Percentiles rank a stretch among this genome's conserved stretches.
phyloP scores from a whole-genome alignment of 139 green algal species.

The Astrephomene gubernaculifera region DNA sequence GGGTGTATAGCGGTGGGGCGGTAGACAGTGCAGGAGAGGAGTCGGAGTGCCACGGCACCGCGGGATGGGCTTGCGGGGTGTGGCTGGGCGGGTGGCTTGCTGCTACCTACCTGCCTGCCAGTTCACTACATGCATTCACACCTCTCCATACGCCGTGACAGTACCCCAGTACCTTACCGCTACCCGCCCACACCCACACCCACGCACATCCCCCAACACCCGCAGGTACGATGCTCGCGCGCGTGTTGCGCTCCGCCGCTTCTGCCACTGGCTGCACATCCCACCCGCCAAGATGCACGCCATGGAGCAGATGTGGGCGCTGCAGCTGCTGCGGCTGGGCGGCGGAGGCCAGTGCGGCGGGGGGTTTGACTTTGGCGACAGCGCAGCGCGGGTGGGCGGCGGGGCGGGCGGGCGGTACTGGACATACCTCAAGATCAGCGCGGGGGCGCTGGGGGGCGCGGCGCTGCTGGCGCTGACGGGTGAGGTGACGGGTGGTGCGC shows the following conservation, averaged over 20 bases:
- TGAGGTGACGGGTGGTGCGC: neutral
- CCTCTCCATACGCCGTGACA: neutral
- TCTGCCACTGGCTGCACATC: slow-evolving; percentile 82
- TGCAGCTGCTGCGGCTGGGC: slow-evolving; percentile 54
- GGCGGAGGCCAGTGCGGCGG: neutral
- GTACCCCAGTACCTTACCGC: neutral
- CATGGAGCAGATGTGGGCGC: slow-evolving; percentile 63
- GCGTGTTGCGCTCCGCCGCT: slow-evolving; percentile 71
- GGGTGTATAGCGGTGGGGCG: neutral
- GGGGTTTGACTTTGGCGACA: neutral
- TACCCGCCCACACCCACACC: neutral
- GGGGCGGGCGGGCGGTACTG: slow-evolving; percentile 26
- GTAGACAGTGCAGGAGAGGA: neutral
- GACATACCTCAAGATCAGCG: slow-evolving; percentile 74
- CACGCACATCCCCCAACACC: slow-evolving; percentile 15
- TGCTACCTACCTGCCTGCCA: neutral
- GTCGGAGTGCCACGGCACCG: neutral
- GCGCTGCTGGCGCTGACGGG: slow-evolving; percentile 82
- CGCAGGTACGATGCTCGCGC: slow-evolving; percentile 83
- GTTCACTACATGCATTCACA: neutral
- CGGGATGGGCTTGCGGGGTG: neutral
- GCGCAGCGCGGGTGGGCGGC: neutral
- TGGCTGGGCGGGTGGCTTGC: neutral
- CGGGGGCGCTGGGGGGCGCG: slow-evolving; percentile 76
- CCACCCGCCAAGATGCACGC: slow-evolving; percentile 69